Conservation (phyloP, 2,329 filamentous ascomycete genomes). For the Alternaria sp. region DNA sequence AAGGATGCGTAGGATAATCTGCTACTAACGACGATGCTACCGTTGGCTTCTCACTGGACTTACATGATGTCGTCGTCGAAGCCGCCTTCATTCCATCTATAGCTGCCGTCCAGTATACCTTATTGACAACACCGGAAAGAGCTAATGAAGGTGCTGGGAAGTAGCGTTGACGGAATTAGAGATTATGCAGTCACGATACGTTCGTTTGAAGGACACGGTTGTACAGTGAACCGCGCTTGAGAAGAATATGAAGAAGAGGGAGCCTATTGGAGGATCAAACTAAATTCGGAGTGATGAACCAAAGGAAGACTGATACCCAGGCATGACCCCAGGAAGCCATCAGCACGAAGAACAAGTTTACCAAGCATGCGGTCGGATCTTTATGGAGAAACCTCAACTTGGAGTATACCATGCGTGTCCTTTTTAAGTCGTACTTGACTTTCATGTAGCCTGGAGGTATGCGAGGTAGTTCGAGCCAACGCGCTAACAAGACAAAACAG, state of each 20-base stretch:
- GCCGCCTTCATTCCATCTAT: neutral
- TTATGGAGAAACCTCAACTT: neutral
- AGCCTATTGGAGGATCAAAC: neutral
- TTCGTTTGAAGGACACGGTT: neutral
- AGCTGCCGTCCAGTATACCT: neutral
- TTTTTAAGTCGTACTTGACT: neutral
- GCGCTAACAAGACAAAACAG: neutral
- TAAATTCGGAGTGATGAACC: neutral
- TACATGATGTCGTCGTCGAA: neutral
- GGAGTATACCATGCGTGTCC: neutral
- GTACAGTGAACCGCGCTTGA: neutral
- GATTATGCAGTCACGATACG: neutral
- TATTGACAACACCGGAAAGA: neutral
- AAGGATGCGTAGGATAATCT: neutral
- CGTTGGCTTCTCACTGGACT: neutral
- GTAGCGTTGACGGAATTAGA: neutral
- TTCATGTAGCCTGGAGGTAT: neutral
- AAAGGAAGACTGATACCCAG: neutral
- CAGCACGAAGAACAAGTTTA: neutral
- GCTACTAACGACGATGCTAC: neutral
- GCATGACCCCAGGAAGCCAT: neutral
- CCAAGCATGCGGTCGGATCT: neutral
- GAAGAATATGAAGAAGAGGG: neutral
- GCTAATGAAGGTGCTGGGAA: neutral
- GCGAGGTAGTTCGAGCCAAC: neutral